phyloP scores from a whole-genome alignment of 805 yeast species.

The Barnettozyma vustinii region DNA sequence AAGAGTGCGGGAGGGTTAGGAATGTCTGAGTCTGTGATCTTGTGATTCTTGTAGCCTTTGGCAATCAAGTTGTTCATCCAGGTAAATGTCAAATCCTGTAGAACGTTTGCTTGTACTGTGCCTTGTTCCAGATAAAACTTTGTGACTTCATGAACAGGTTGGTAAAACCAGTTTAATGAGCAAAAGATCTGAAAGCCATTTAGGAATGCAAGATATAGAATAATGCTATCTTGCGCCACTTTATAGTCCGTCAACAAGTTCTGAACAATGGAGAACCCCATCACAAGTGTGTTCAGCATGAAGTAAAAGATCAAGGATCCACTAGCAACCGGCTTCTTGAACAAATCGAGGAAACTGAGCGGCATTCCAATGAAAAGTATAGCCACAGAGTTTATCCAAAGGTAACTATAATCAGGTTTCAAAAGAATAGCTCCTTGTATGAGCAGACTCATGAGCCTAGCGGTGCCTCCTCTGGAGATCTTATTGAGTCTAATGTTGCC shows the following conservation, averaged over 20 bases:
- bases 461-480: constrained; percentile 12
- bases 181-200: constrained; percentile 26
- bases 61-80: constrained; percentile 90
- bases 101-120: constrained; percentile 56
- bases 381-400: constrained; percentile 13
- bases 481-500: constrained; percentile 14
- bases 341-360: constrained; percentile 39
- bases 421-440: constrained; percentile 11
- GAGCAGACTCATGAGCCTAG: constrained; percentile 10
- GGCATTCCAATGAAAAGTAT: constrained; percentile 32
- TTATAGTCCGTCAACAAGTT: constrained; percentile 27
- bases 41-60: constrained; percentile 54
- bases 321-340: constrained; percentile 45
- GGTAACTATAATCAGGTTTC: neutral
- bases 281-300: constrained; percentile 49
- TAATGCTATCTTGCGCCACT: constrained; percentile 18
- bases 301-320: constrained; percentile 73
- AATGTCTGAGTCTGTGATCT: constrained; percentile 56
- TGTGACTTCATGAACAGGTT: constrained; percentile 37
- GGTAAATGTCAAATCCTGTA: constrained; percentile 71
- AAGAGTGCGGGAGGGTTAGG: constrained; percentile 72
- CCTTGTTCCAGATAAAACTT: constrained; percentile 33
- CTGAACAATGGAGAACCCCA: constrained; percentile 39
- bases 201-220: constrained; percentile 27
- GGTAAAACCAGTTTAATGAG: constrained; percentile 32